Evolutionary conservation across 2,329 filamentous ascomycete genomes (phyloP).

Genomic region (Fusarium drepaniforme): DNA sequence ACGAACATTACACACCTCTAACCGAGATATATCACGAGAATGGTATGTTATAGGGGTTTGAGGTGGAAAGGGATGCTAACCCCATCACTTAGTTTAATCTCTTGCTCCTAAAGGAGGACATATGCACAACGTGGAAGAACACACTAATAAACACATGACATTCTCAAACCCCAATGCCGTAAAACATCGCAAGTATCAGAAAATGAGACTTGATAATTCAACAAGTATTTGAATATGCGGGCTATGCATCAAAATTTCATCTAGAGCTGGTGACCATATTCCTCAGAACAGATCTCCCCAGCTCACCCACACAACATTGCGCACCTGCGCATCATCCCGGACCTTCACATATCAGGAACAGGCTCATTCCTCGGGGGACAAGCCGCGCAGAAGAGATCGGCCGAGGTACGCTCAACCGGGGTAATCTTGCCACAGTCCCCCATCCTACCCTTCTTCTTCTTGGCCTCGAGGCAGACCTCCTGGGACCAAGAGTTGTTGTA

Average conservation of each 20-base stretch:
- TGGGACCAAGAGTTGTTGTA: not conserved
- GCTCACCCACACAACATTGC: not conserved
- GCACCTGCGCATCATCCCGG: not conserved
- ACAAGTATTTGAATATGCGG: not conserved
- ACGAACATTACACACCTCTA: too few relatives aligned
- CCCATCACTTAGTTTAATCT: too few relatives aligned
- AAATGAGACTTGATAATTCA: not conserved
- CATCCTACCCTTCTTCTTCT: not conserved
- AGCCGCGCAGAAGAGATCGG: not conserved
- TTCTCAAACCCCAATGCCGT: too few relatives aligned
- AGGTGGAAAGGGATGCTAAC: too few relatives aligned
- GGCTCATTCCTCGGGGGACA: not conserved
- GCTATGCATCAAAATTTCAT: not conserved
- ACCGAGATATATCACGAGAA: too few relatives aligned
- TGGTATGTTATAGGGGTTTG: too few relatives aligned
- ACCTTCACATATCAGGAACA: not conserved
- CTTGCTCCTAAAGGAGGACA: too few relatives aligned
- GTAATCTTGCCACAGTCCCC: not conserved
- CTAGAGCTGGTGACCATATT: not conserved
- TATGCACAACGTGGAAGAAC: too few relatives aligned
- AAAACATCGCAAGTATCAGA: not conserved
- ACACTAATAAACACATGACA: too few relatives aligned
- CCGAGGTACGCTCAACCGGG: not conserved
- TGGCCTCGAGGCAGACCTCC: not conserved
- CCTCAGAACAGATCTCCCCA: not conserved